Evolutionary conservation across 2,329 filamentous ascomycete genomes (phyloP).

Genomic region (Aspergillus ochraceus): DNA sequence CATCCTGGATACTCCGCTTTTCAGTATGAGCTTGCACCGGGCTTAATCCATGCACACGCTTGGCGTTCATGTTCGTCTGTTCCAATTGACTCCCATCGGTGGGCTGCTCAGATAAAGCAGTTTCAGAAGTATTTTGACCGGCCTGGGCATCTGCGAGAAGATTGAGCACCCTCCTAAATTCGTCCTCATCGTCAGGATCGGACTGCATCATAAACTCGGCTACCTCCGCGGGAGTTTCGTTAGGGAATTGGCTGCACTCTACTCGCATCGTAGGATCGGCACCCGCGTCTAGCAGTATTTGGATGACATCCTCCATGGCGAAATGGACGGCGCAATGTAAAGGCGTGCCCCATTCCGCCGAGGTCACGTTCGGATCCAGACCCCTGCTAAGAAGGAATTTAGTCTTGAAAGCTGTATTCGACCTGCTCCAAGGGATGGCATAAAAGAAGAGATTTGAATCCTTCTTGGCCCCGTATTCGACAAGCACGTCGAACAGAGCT

Average conservation of each 20-base stretch:
- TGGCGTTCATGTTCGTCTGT: neutral
- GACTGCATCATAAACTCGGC: neutral
- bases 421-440: neutral
- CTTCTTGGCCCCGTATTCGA: neutral
- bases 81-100: neutral
- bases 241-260: neutral
- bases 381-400: neutral
- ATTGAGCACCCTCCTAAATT: neutral
- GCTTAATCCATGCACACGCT: neutral
- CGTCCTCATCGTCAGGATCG: neutral
- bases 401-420: neutral
- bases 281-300: slow-evolving; percentile 9
- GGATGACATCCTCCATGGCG: neutral
- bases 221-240: slow-evolving; percentile 3
- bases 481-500: neutral
- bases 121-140: neutral
- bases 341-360: slow-evolving; percentile 9
- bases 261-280: slow-evolving; percentile 10
- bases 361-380: slow-evolving; percentile 8
- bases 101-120: neutral
- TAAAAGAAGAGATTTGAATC: neutral
- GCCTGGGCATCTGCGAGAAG: neutral
- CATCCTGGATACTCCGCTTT: too few relatives aligned
- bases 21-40: too few relatives aligned
- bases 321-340: slow-evolving; percentile 8